Conservation (phyloP, 176 grass and related monocot genomes). For the Carex cristatella region DNA sequence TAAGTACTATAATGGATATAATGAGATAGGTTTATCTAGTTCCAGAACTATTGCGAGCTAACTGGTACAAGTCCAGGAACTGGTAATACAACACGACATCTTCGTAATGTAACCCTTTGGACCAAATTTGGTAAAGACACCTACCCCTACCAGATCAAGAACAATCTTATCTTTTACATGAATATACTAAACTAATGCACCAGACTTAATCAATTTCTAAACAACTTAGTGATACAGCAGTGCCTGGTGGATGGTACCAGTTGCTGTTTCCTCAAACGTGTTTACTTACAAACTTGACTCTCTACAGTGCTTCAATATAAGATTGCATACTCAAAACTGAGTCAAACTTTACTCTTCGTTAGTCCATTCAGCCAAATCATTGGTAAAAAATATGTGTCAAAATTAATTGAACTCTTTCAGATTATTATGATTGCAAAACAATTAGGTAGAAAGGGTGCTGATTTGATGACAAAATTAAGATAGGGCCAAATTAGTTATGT, state of each 20-base stretch:
- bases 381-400: neutral
- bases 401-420: neutral
- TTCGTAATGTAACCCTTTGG: neutral
- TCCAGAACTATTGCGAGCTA: neutral
- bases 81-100: neutral
- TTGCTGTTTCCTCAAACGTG: neutral
- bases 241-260: neutral
- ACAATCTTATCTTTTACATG: neutral
- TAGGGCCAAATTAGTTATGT: neutral
- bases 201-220: neutral
- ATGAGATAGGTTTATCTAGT: neutral
- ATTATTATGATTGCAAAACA: neutral
- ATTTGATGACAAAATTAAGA: neutral
- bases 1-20: neutral
- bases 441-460: neutral
- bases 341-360: neutral
- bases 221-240: neutral
- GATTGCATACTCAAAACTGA: neutral
- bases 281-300: neutral
- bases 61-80: neutral
- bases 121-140: neutral
- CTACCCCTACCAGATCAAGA: neutral
- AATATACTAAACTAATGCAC: neutral
- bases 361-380: neutral
- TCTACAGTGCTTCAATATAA: neutral